These are phyloP conservation scores for Aurantiochytrium sp. DNA, from an alignment of 108 stramenopile genomes.

Conservation along the genomic window DNA sequence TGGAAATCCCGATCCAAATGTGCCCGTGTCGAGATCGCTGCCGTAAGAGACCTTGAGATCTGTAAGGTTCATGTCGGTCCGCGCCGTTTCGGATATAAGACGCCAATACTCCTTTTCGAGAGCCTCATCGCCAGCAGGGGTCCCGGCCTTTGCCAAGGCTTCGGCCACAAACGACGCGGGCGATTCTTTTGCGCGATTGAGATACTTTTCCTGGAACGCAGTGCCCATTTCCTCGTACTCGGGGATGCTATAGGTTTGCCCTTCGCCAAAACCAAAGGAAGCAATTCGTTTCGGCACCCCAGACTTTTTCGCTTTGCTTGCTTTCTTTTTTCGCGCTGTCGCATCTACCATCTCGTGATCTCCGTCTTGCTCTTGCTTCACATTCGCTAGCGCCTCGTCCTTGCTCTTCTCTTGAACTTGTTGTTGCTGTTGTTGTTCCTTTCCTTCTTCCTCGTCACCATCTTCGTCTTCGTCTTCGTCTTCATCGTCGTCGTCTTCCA, in stretches of 20 bases:
- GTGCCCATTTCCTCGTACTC: conserved; percentile 54
- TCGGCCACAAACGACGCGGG: background rate
- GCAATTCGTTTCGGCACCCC: background rate
- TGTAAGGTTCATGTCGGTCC: background rate
- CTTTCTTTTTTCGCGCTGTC: no score
- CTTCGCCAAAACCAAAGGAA: conserved; percentile 55
- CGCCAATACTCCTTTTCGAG: conserved; percentile 93
- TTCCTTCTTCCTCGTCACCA: background rate
- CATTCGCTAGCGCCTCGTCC: no score
- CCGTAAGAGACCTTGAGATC: conserved; percentile 76
- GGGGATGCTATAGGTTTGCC: conserved; percentile 65
- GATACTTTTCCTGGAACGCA: conserved; percentile 44
- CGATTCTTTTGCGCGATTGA: conserved; percentile 22
- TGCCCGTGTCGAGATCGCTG: conserved; percentile 44
- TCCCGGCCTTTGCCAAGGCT: background rate
- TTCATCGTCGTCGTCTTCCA: background rate
- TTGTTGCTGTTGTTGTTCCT: background rate
- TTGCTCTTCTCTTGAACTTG: no score
- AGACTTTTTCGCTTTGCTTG: no score
- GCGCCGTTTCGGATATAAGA: conserved; percentile 69
- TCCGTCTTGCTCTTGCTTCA: no score
- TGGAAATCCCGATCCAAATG: conserved; percentile 44
- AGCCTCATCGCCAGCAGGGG: background rate
- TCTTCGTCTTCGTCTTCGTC: background rate
- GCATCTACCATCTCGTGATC: no score